Evolutionary conservation across 1,139 yeast genomes (phyloP).

Genomic region (Geotrichum macrosporum): DNA sequence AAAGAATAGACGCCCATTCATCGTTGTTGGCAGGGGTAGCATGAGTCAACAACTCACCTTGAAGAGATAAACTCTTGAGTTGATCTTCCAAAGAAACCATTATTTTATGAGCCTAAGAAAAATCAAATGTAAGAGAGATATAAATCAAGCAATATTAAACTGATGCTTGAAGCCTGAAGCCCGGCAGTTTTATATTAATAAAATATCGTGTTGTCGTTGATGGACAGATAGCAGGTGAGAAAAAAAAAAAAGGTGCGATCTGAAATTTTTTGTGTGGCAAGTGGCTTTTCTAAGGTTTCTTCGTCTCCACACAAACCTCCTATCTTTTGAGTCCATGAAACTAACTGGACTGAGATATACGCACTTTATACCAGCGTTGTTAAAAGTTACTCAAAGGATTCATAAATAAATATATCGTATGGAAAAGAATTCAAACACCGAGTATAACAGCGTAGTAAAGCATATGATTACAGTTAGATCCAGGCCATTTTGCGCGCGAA

Average conservation of each 20-base stretch:
- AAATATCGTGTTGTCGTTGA: not conserved
- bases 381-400: too few relatives aligned
- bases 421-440: too few relatives aligned
- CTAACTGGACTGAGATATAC: conserved; percentile 6
- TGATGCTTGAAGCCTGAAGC: not conserved
- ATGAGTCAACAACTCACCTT: conserved; percentile 26
- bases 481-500: too few relatives aligned
- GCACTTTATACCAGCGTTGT: too few relatives aligned
- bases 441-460: too few relatives aligned
- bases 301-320: conserved; percentile 1
- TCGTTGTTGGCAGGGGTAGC: conserved; percentile 30
- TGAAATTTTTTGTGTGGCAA: conserved; percentile 1
- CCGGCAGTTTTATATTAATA: not conserved
- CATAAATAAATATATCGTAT: too few relatives aligned
- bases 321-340: not conserved
- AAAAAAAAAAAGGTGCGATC: not conserved
- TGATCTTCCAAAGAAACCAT: conserved; percentile 16
- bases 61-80: conserved; percentile 23
- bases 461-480: too few relatives aligned
- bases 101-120: not conserved
- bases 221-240: not conserved
- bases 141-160: not conserved
- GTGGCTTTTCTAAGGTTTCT: too few relatives aligned
- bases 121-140: not conserved
- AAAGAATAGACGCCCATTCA: conserved; percentile 31